Percentiles rank a stretch among this genome's conserved stretches.
phyloP scores from a whole-genome alignment of 495 filamentous ascomycete species.

The Tuber indicum region DNA sequence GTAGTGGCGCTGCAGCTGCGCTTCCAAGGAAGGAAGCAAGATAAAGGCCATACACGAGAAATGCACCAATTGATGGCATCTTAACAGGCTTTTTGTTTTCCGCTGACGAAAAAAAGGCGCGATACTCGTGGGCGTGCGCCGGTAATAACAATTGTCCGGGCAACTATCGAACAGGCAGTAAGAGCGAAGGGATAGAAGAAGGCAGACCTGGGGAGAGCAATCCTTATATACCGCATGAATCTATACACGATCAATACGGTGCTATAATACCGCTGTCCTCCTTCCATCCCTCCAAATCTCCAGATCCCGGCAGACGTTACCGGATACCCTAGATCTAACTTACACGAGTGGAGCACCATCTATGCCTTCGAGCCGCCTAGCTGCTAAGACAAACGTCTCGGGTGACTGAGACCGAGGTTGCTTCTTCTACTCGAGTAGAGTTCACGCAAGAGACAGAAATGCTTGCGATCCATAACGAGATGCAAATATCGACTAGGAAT shows the following conservation, averaged over 20 bases:
- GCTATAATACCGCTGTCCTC: too few relatives aligned
- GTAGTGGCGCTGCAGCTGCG: slow-evolving; percentile 2
- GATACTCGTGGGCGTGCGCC: background rate
- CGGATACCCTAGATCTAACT: background rate
- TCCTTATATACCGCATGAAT: background rate
- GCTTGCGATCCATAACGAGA: too few relatives aligned
- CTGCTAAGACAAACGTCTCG: too few relatives aligned
- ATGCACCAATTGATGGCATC: slow-evolving; percentile 17
- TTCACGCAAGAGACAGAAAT: too few relatives aligned
- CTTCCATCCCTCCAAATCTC: background rate
- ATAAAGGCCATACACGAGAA: slow-evolving; percentile 16
- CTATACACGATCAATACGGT: background rate
- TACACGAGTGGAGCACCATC: background rate
- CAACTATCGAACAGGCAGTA: background rate
- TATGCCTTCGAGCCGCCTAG: too few relatives aligned
- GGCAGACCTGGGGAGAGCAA: background rate
- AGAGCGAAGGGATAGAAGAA: background rate
- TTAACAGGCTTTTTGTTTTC: background rate
- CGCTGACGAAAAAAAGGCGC: background rate
- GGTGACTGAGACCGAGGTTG: too few relatives aligned
- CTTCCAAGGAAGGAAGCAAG: slow-evolving; percentile 19
- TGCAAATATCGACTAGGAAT: too few relatives aligned
- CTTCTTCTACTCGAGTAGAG: too few relatives aligned
- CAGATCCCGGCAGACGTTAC: background rate
- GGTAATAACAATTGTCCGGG: background rate